phyloP scores from a whole-genome alignment of 345 rosid genomes.

The Citrus unshiu region DNA sequence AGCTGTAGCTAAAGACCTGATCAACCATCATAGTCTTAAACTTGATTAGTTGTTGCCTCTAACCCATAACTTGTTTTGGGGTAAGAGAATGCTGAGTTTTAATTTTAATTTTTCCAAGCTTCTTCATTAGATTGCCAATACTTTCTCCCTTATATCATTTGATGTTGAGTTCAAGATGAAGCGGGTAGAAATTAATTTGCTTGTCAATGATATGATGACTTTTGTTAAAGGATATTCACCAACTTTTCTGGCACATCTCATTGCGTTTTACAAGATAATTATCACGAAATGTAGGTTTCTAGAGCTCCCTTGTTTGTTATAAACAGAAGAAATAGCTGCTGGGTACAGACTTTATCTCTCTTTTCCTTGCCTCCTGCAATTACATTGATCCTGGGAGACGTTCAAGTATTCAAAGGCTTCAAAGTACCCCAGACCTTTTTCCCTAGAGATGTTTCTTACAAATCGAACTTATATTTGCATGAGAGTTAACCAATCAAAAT shows the following conservation, averaged over 20 bases:
- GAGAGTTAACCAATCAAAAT: background rate
- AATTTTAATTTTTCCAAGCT: too few relatives aligned
- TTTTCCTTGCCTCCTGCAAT: background rate
- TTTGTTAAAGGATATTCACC: background rate
- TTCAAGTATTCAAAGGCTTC: too few relatives aligned
- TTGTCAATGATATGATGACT: background rate
- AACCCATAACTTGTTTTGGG: background rate
- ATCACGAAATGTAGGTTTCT: background rate
- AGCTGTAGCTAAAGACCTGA: background rate
- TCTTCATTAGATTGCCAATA: background rate
- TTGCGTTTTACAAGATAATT: background rate
- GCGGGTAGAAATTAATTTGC: background rate
- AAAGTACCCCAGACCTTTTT: too few relatives aligned
- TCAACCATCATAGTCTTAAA: background rate
- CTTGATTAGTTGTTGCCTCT: background rate
- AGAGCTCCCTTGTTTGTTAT: background rate
- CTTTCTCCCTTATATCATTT: background rate
- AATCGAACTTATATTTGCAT: background rate
- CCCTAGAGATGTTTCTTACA: too few relatives aligned
- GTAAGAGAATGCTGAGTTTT: background rate
- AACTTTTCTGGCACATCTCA: background rate
- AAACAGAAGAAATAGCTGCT: background rate
- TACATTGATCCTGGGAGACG: too few relatives aligned
- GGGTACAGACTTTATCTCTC: background rate
- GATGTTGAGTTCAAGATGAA: background rate